A percentile compares a stretch with the other conserved stretches of the same genome.
phyloP scores from a whole-genome alignment of 768 basidiomycete genomes.

The Boletus huronensis region DNA sequence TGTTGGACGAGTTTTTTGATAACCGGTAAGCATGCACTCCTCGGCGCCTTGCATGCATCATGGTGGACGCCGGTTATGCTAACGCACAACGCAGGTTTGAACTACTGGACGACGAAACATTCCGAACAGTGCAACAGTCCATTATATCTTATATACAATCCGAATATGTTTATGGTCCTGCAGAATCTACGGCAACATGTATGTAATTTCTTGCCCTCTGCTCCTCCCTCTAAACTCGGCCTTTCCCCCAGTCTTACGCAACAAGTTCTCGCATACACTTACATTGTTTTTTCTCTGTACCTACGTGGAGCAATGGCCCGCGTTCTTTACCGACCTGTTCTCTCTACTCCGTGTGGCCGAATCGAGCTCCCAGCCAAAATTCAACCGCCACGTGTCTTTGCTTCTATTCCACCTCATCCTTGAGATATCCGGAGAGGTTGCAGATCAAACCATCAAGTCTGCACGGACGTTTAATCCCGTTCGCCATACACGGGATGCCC shows the following conservation, averaged over 20 bases:
- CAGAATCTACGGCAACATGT: slow-evolving; percentile 82
- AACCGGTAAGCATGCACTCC: slow-evolving; percentile 59
- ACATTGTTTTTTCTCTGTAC: slow-evolving; percentile 86
- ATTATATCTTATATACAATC: slow-evolving; percentile 79
- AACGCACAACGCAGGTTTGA: slow-evolving; percentile 46
- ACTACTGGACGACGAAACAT: slow-evolving; percentile 65
- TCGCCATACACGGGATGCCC: slow-evolving; percentile 77
- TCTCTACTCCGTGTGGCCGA: slow-evolving; percentile 64
- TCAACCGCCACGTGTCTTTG: slow-evolving; percentile 82
- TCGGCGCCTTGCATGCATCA: not conserved
- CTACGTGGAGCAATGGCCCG: slow-evolving; percentile 82
- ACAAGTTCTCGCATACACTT: slow-evolving; percentile 91
- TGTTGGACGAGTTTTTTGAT: slow-evolving; percentile 80
- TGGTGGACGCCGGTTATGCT: slow-evolving; percentile 1
- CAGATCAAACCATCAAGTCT: slow-evolving; percentile 89
- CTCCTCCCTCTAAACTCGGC: slow-evolving; percentile 3
- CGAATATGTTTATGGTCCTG: slow-evolving; percentile 83
- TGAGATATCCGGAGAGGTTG: slow-evolving; percentile 97
- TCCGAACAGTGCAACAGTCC: slow-evolving; percentile 69
- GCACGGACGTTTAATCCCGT: slow-evolving; percentile 69
- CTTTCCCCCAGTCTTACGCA: slow-evolving; percentile 68
- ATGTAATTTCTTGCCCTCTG: slow-evolving; percentile 35
- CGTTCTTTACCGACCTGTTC: slow-evolving; percentile 79
- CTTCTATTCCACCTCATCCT: slow-evolving; percentile 89
- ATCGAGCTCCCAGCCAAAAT: slow-evolving; percentile 51